Conservation (phyloP, 2,329 filamentous ascomycete species). For the Fusarium sterilihyphosum region DNA sequence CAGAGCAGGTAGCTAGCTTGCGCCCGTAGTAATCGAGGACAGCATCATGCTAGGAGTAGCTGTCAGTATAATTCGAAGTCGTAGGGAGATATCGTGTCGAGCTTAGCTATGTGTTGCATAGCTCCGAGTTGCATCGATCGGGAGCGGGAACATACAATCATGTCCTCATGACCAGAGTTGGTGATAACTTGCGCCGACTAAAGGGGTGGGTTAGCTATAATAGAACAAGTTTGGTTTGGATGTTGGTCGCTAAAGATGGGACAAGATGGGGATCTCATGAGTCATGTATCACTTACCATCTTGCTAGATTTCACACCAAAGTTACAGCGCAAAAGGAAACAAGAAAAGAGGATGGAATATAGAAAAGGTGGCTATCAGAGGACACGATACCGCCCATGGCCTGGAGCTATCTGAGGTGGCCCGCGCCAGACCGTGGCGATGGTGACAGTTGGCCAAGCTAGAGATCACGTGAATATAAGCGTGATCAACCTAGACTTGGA, state of each 20-base stretch:
- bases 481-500: constrained; percentile 6
- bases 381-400: constrained; percentile 44
- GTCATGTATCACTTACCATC: constrained; percentile 35
- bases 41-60: constrained; percentile 80
- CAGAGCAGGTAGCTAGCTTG: constrained; percentile 95
- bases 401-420: constrained; percentile 36
- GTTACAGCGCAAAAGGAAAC: constrained; percentile 23
- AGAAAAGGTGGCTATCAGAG: constrained; percentile 39
- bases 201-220: constrained; percentile 43
- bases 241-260: not conserved
- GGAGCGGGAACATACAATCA: constrained; percentile 82
- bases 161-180: constrained; percentile 84
- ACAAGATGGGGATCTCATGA: not conserved
- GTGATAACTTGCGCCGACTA: constrained; percentile 57
- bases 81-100: not conserved
- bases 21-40: constrained; percentile 98
- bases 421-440: constrained; percentile 35
- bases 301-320: constrained; percentile 30
- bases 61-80: constrained; percentile 33
- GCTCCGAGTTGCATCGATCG: constrained; percentile 12
- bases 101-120: constrained; percentile 1
- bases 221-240: not conserved
- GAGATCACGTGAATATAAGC: constrained; percentile 33
- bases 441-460: constrained; percentile 43
- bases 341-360: constrained; percentile 22